Conservation (phyloP, 768 basidiomycete species). For the Mycena maculata region DNA sequence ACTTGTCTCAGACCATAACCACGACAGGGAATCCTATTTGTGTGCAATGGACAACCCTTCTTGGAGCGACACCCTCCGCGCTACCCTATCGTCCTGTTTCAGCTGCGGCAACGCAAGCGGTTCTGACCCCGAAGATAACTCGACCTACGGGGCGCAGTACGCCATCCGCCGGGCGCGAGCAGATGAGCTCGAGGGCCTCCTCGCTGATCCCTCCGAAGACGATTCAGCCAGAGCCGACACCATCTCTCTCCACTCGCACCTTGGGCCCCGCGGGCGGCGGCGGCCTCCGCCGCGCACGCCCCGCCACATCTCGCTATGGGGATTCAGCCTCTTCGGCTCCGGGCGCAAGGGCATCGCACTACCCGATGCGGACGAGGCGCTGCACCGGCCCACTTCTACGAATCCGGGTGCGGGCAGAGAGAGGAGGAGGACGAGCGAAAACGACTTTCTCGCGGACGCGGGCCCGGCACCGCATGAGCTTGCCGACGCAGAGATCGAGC, state of each 20-base stretch:
- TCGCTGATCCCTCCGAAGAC: constrained; percentile 11
- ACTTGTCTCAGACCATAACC: no score
- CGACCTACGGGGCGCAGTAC: not conserved
- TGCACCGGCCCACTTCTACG: not conserved
- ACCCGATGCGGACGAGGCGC: not conserved
- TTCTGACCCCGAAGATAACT: not conserved
- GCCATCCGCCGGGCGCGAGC: constrained; percentile 23
- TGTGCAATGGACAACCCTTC: constrained; percentile 19
- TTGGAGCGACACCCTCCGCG: constrained; percentile 29
- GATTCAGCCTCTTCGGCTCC: constrained; percentile 24
- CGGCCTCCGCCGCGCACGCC: constrained; percentile 26
- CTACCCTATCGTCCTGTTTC: constrained; percentile 12
- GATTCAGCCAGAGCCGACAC: constrained; percentile 32
- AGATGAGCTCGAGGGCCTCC: constrained; percentile 31
- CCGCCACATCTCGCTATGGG: constrained; percentile 26
- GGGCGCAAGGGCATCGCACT: not conserved
- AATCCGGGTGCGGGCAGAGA: not conserved
- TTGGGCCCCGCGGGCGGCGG: constrained; percentile 23
- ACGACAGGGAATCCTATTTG: no score
- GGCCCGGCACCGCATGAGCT: constrained; percentile 6
- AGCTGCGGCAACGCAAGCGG: not conserved
- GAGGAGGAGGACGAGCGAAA: not conserved
- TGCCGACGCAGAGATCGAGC: constrained; percentile 15
- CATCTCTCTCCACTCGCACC: constrained; percentile 33
- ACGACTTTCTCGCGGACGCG: constrained; percentile 9